Percentiles rank a stretch among this genome's conserved stretches.
Conservation (phyloP, 2,329 filamentous ascomycete species). For the Paracoccidioides brasiliensis region DNA sequence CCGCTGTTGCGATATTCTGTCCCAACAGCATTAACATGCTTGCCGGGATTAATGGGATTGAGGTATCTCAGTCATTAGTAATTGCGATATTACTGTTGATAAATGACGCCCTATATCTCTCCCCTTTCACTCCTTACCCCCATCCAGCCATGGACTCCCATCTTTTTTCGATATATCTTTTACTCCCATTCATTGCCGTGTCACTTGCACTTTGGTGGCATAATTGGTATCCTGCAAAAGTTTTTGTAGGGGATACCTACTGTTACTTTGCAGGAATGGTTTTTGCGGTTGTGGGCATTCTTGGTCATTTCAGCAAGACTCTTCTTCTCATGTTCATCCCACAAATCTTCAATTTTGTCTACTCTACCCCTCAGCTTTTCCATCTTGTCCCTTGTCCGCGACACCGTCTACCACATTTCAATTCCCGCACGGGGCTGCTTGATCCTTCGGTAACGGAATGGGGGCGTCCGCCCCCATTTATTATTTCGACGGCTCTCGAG, state of each 20-base stretch:
- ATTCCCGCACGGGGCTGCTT: constrained; percentile 67
- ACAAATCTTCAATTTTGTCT: constrained; percentile 93
- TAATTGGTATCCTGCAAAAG: constrained; percentile 90
- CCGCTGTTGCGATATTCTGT: constrained; percentile 88
- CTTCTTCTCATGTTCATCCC: constrained; percentile 80
- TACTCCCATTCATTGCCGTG: constrained; percentile 88
- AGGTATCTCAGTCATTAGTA: constrained; percentile 86
- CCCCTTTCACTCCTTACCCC: constrained; percentile 59
- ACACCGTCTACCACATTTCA: constrained; percentile 82
- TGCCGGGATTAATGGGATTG: constrained; percentile 98
- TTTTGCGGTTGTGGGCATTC: constrained; percentile 90
- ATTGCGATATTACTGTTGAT: constrained; percentile 70
- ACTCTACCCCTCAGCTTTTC: constrained; percentile 85
- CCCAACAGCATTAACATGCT: constrained; percentile 99
- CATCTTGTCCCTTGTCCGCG: constrained; percentile 81
- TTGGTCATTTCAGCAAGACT: constrained; percentile 97
- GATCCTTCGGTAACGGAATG: constrained; percentile 77
- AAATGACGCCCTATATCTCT: constrained; percentile 81
- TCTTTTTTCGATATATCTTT: constrained; percentile 86
- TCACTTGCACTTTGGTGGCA: constrained; percentile 74
- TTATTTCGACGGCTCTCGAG: constrained; percentile 51
- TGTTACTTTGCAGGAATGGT: constrained; percentile 99
- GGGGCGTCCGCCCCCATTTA: constrained; percentile 53
- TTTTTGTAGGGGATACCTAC: constrained; percentile 97
- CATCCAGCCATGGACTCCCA: constrained; percentile 94